Evolutionary conservation across 225 moss, liverwort and hornwort genomes (phyloP), one percentile per base, ranked within the genome.

Genomic region (Asterella californica): DNA sequence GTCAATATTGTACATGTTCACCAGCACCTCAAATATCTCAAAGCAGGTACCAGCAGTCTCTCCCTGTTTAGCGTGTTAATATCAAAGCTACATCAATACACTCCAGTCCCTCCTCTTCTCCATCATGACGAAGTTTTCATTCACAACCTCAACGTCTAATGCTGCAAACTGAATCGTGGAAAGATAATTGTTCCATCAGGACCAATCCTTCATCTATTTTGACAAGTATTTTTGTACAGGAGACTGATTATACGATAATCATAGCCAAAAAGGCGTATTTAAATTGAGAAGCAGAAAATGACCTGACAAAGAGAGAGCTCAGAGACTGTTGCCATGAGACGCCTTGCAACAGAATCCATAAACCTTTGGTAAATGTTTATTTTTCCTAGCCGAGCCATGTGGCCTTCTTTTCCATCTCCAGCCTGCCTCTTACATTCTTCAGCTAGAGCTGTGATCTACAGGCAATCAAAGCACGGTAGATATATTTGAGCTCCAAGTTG

Each of bases 241-340:
- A 57, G 2, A 57, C 3, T 57, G 24, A 27, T 34, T 47, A 74
- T 37, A 72, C 22, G 11, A 21, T 8, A 42, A 42, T 42, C 4
- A 42, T 36, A 22, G 32, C 47, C 0, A 52, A 52, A 52, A 6
- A 52, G 27, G 69, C n/a, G n/a, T n/a, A n/a, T n/a, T n/a, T n/a
- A 36, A 17, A 29, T 49, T 0, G 14, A 36, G 38, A 61, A 70
- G 19, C 17, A 70, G 72, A 72, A 7, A 47, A 53, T 68, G 54
- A 92, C 94, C 86, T 96, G 96, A 46, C 88, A 82, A 38, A 96
- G 91, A 0, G 94, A 94, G 2, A 96, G 86, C 82, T 96, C 96
- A 0, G 94, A 90, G 83, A 94, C 78, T 76, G 87, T 83, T 34
- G 92, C 94, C 94, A 92, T 90, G 36, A 91, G 85, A 27, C 88